phyloP scores from a whole-genome alignment of 78 protist genomes.

The Polysphondylium violaceum region DNA sequence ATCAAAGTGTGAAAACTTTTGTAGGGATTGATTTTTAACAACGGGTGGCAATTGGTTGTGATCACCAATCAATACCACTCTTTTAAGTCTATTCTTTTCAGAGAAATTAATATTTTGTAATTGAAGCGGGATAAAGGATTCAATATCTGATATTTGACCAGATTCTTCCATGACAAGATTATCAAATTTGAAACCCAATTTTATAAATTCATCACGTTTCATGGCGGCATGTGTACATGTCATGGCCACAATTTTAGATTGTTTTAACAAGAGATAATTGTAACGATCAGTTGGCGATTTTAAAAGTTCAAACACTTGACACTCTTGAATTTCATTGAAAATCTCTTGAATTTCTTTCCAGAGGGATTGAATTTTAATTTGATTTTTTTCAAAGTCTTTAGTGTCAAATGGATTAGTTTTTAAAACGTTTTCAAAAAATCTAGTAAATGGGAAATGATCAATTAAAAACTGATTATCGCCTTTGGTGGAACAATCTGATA shows the following conservation, averaged over 20 bases:
- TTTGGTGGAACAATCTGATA: conserved; percentile 3
- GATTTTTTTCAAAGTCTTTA: not conserved
- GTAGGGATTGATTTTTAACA: conserved; percentile 92
- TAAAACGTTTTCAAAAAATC: not conserved
- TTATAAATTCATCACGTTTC: conserved; percentile 73
- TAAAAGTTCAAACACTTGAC: conserved; percentile 94
- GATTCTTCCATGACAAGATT: conserved; percentile 97
- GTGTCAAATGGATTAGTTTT: not conserved
- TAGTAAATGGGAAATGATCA: conserved; percentile 25
- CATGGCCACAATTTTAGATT: conserved; percentile 96
- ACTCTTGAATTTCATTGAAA: conserved; percentile 89
- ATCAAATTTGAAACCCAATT: conserved; percentile 93
- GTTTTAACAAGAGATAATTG: conserved; percentile 92
- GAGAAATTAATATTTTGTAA: conserved; percentile 86
- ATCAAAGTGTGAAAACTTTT: conserved; percentile 89
- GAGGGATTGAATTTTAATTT: conserved; percentile 30
- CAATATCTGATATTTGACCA: conserved; percentile 96
- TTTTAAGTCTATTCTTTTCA: conserved; percentile 86
- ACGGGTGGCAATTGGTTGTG: conserved; percentile 99
- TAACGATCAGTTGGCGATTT: conserved; percentile 90
- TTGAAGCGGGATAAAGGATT: conserved; percentile 97
- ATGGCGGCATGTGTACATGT: conserved; percentile 99
- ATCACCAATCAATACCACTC: conserved; percentile 97
- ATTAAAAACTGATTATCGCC: not conserved
- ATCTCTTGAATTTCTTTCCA: conserved; percentile 73